These are phyloP conservation scores for Chimonanthus salicifolius DNA, from an alignment of 164 flowering plant genomes.

Conservation along the genomic window DNA sequence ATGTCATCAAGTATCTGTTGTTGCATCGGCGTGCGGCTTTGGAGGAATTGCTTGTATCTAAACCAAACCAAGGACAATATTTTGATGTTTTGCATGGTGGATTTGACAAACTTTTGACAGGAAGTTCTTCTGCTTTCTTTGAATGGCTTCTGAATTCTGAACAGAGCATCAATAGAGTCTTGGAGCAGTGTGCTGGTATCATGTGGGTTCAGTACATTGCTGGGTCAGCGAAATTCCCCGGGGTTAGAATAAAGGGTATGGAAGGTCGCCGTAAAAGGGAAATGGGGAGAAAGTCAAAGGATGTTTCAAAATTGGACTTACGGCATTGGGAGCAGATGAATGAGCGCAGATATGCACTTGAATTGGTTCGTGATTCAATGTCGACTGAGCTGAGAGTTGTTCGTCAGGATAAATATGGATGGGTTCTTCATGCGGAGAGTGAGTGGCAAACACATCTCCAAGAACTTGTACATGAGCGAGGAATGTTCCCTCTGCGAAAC, in stretches of 20 bases:
- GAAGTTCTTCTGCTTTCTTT: slow-evolving; percentile 53
- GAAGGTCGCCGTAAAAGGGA: slow-evolving; percentile 90
- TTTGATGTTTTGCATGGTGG: slow-evolving; percentile 93
- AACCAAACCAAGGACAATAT: slow-evolving; percentile 73
- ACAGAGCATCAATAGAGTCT: slow-evolving; percentile 57
- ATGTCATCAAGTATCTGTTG: slow-evolving; percentile 70
- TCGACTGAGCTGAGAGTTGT: slow-evolving; percentile 92
- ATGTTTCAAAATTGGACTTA: slow-evolving; percentile 53
- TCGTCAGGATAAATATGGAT: slow-evolving; percentile 97
- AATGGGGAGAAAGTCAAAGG: slow-evolving; percentile 66
- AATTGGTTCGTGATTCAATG: slow-evolving; percentile 84
- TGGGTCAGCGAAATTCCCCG: slow-evolving; percentile 88
- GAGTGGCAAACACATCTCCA: slow-evolving; percentile 96
- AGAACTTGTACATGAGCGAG: slow-evolving; percentile 94
- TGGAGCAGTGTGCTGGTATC: slow-evolving; percentile 89
- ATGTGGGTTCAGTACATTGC: slow-evolving; percentile 97
- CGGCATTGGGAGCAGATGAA: slow-evolving; percentile 86
- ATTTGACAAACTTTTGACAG: slow-evolving; percentile 80
- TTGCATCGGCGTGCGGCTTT: slow-evolving; percentile 86
- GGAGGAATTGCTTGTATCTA: slow-evolving; percentile 89
- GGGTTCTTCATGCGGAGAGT: slow-evolving; percentile 99
- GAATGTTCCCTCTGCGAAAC: slow-evolving; percentile 66
- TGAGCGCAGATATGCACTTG: slow-evolving; percentile 91
- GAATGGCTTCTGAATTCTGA: slow-evolving; percentile 82
- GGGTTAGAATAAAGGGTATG: slow-evolving; percentile 87